Base-by-base conservation (phyloP, 768 basidiomycete species). In the Lactarius hengduanensis region DNA sequence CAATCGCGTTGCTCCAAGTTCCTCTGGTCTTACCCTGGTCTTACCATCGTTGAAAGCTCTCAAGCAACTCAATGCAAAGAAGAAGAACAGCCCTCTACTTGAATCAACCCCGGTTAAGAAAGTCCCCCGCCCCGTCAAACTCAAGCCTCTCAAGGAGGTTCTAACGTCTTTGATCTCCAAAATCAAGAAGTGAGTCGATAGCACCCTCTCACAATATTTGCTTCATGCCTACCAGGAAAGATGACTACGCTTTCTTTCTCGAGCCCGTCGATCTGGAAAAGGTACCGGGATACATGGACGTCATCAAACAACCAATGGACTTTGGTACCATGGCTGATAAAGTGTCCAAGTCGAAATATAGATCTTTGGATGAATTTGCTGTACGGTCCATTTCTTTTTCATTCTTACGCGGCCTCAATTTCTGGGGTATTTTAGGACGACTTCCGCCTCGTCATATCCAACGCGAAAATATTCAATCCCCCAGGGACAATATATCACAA, bases 231-330 rank as follows among this genome's bases (percentile, higher is more conserved):
- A 65, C 6, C 70, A 92, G 91, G 79, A 92, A 89, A 75, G 91
- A 92, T 73, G 89, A 91, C 76, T 93, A 93, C 80, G 90, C 88
- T 2, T 92, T 92, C 76, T 93, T 93, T 74, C 75, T 92, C 63
- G 72, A 76, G 43, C 90, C 90, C 1, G 91, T 93, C 7, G 81
- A 91, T 74, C 74, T 76, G 0, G 74, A 78, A 2, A 80, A 83
- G 69, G 86, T 91, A 0, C 82, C 86, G 13, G 86, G 86, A 1
- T 89, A 89, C 69, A 64, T 78, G 15, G 86, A 89, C 79, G 78
- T 87, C 57, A 85, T 98, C 59, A 88, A 90, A 71, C 80, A 82
- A 22, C 94, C 96, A 8, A 98, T 98, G 95, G 95, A 98, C 72
- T 80, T 98, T 63, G 91, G 91, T 0, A 95, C 94, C 0, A 90